Base-by-base conservation (phyloP, 2,329 filamentous ascomycete species). In the Ophidiomyces ophidiicola region DNA sequence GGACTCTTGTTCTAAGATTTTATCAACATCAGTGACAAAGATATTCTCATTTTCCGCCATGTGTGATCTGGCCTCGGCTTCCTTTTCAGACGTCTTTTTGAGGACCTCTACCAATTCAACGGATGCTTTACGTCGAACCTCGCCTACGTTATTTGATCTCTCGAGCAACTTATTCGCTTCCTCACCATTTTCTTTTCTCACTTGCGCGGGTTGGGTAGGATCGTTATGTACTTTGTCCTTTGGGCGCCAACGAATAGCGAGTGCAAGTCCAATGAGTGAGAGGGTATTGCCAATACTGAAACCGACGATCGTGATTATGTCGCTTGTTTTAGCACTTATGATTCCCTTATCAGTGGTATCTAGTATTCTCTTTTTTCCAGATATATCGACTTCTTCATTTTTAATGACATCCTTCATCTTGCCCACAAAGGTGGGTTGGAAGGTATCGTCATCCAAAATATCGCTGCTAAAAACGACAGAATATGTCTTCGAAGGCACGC, bases 391-490 rank as follows among this genome's bases (percentile, higher is more conserved):
- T 17, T 31, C 18, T 31, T 17, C 29, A 31, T 12, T 15, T 14
- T 15, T 15, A 31, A 15, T 5, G 4, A 5, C 6, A 6, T 31
- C 14, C 8, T 31, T 15, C 8, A 31, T 17, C 18, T 6, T 31
- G 3, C 29, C 29, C 4, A 17, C 18, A 12, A 31, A 31, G 11
- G 6, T 31, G 6, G 29, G 6, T 12, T 17, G n/a, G 12, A 31
- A 31, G 18, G 29, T 31, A 10, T 31, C 29, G 18, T 31, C 29
- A 4, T 31, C 29, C 14, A 17, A 5, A 17, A 31, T 31, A 6
- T 31, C 29, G 29, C n/a, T 15, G 11, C 29, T 31, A 12, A 31
- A 31, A 31, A 31, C 12, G n/a, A 31, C 29, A 10, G 29, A 31
- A 15, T 31, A 31, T 11, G 4, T 31, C 10, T 31, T 31, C 29